phyloP scores from a whole-genome alignment of 768 basidiomycete genomes.

The Amylocystis lapponica region DNA sequence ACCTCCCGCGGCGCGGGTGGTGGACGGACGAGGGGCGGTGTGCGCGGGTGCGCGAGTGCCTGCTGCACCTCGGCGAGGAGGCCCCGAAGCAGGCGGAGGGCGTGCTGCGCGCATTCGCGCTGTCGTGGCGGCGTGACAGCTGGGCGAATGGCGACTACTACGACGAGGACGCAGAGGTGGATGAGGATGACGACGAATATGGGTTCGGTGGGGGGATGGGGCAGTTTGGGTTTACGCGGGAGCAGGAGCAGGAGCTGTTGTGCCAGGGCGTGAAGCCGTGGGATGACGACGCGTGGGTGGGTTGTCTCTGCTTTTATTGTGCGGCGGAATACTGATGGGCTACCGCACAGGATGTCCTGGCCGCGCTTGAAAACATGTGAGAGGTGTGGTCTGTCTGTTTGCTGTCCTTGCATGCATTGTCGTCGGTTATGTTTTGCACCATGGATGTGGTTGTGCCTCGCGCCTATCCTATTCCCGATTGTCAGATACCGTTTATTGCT shows the following conservation, averaged over 20 bases:
- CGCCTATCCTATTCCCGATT: too few species aligned
- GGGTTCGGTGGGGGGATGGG: constrained; percentile 14
- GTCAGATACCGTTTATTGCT: too few species aligned
- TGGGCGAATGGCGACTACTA: neutral
- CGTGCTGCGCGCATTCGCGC: neutral
- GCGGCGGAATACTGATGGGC: too few species aligned
- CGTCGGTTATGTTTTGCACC: too few species aligned
- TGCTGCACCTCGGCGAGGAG: neutral
- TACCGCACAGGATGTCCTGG: too few species aligned
- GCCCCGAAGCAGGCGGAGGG: neutral
- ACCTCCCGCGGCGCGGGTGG: constrained; percentile 41
- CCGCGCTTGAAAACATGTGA: too few species aligned
- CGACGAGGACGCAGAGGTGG: neutral
- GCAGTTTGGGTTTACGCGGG: constrained; percentile 30
- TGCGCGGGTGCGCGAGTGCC: neutral
- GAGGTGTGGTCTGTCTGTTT: too few species aligned
- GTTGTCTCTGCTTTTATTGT: too few species aligned
- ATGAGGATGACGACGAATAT: constrained; percentile 4
- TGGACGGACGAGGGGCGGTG: constrained; percentile 27
- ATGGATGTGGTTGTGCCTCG: too few species aligned
- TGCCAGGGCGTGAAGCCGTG: constrained; percentile 39
- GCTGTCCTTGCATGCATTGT: too few species aligned
- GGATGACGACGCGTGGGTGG: constrained; percentile 24
- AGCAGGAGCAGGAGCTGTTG: constrained; percentile 29
- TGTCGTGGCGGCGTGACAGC: neutral